Evolutionary conservation across 805 yeast species (phyloP).

Genomic region (Pichia nanzhaoensis): DNA sequence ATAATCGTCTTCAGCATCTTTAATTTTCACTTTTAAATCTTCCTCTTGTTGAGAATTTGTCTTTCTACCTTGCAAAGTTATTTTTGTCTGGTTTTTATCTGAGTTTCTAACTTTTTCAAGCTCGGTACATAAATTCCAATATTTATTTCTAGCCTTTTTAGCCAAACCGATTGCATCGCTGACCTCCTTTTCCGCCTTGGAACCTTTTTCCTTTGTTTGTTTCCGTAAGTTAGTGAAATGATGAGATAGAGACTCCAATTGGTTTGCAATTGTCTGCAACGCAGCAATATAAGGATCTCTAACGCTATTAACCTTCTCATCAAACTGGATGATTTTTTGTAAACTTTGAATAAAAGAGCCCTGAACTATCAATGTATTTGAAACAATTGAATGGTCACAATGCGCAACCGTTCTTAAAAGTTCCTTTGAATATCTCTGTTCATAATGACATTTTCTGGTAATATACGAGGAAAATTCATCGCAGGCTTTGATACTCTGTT

Average conservation of each 20-base stretch:
- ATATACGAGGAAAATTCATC: slow-evolving; percentile 80
- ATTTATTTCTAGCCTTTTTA: slow-evolving; percentile 78
- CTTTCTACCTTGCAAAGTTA: slow-evolving; percentile 72
- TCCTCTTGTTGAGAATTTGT: slow-evolving; percentile 87
- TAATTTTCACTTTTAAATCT: slow-evolving; percentile 73
- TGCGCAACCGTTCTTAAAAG: slow-evolving; percentile 62
- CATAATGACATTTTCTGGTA: slow-evolving; percentile 69
- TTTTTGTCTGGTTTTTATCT: slow-evolving; percentile 79
- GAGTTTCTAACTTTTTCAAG: slow-evolving; percentile 68
- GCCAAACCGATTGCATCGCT: slow-evolving; percentile 75
- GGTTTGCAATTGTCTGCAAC: slow-evolving; percentile 79
- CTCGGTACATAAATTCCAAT: slow-evolving; percentile 76
- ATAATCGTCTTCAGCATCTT: slow-evolving; percentile 81
- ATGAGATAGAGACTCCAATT: slow-evolving; percentile 61
- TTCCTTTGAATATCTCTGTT: slow-evolving; percentile 72
- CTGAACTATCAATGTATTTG: slow-evolving; percentile 34
- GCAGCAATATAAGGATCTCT: slow-evolving; percentile 74
- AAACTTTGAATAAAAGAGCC: slow-evolving; percentile 57
- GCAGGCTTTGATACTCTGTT: slow-evolving; percentile 72
- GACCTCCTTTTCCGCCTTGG: slow-evolving; percentile 77
- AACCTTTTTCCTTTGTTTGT: slow-evolving; percentile 71
- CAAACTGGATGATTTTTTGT: slow-evolving; percentile 65
- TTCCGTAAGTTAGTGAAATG: slow-evolving; percentile 72
- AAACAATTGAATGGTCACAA: slow-evolving; percentile 23
- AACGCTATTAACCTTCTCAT: slow-evolving; percentile 63